phyloP scores from a whole-genome alignment of 2,329 filamentous ascomycete genomes.

The Akanthomyces muscarius region DNA sequence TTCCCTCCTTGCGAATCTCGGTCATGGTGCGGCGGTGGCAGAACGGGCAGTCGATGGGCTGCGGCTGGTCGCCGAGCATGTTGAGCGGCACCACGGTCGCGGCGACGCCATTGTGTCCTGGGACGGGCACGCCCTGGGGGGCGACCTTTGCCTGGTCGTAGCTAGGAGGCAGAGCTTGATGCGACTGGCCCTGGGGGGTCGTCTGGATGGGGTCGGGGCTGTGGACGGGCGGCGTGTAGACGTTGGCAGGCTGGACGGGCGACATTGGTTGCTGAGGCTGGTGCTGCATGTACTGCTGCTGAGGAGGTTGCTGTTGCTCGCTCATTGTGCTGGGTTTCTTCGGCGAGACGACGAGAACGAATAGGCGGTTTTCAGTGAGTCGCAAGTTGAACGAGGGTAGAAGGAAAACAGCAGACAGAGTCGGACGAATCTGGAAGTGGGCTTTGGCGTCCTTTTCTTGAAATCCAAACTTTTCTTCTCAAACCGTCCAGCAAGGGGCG shows the following conservation, averaged over 20 bases:
- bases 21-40: slow-evolving; percentile 26
- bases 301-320: slow-evolving; percentile 2
- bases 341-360: neutral
- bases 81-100: slow-evolving; percentile 24
- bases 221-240: slow-evolving; percentile 9
- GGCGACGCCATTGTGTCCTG: neutral
- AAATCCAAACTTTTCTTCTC: neutral
- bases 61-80: slow-evolving; percentile 23
- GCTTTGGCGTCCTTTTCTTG: neutral
- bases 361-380: neutral
- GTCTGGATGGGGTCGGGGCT: slow-evolving; percentile 10
- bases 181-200: neutral
- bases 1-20: slow-evolving; percentile 23
- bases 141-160: slow-evolving; percentile 14
- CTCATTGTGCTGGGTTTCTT: neutral
- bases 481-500: neutral
- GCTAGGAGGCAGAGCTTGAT: slow-evolving; percentile 14
- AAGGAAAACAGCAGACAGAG: neutral
- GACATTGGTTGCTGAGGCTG: neutral
- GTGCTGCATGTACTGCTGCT: slow-evolving; percentile 11
- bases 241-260: slow-evolving; percentile 9
- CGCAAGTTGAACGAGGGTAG: neutral
- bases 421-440: neutral
- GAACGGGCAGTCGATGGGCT: slow-evolving; percentile 31
- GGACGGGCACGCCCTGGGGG: neutral